Evolutionary conservation across 139 green algal species (phyloP), one percentile per base, ranked within the genome.

Genomic region (Closterium sp.): DNA sequence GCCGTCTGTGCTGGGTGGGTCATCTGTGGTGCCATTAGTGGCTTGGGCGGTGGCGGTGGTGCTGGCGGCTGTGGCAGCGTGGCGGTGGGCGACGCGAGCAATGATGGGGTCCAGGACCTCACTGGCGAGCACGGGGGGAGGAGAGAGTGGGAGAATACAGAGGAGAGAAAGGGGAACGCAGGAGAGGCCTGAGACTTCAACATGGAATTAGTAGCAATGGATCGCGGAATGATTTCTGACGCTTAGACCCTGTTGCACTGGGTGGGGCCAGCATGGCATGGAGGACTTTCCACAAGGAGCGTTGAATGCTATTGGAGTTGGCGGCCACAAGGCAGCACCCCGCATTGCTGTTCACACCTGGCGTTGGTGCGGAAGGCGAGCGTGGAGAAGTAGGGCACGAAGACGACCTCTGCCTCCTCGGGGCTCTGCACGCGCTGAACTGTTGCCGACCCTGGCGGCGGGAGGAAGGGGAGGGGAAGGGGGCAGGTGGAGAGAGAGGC

Each of bases 311-410:
- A 16, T 25, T 69, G 43, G 9, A n/a, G n/a, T n/a, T n/a, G n/a
- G n/a, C n/a, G n/a, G n/a, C n/a, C n/a, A n/a, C n/a, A n/a, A n/a
- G n/a, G n/a, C n/a, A n/a, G n/a, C n/a, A n/a, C n/a, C n/a, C n/a
- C n/a, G n/a, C n/a, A n/a, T n/a, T n/a, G n/a, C n/a, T n/a, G n/a
- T n/a, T n/a, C n/a, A n/a, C n/a, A n/a, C 43, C 43, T 69, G 43
- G 43, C 43, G 43, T 69, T 69, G 43, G 43, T 69, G 43, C 43
- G 43, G 43, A 69, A 69, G 43, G 43, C 43, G 43, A 69, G 43
- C 4, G 38, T 66, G 38, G 86, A 89, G 30, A 33, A 89, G 30
- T 89, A 89, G 30, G 86, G 86, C 86, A 89, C 2, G 31, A 89
- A 89, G 8, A 89, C 9, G n/a, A 5, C n/a, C n/a, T 89, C 35